Percentiles rank a stretch among this genome's conserved stretches.
phyloP scores from a whole-genome alignment of 2,329 filamentous ascomycete genomes.

The Venturia oleaginea region DNA sequence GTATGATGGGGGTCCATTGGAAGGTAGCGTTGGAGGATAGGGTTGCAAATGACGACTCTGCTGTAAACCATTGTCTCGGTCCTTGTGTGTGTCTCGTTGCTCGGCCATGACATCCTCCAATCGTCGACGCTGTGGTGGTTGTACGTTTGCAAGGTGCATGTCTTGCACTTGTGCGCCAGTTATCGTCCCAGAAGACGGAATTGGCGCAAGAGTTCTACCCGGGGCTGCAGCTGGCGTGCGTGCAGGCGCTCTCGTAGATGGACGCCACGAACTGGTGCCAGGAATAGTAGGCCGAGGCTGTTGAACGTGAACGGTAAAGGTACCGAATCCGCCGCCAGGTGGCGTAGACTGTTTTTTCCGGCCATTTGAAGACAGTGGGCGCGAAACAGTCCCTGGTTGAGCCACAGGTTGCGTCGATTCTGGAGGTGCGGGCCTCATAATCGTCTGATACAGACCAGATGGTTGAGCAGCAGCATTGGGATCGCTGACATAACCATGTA shows the following conservation, averaged over 20 bases:
- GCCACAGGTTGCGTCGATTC: neutral
- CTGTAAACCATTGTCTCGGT: neutral
- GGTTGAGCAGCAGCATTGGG: slow-evolving; percentile 10
- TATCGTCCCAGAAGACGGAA: slow-evolving; percentile 9
- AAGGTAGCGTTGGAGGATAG: neutral
- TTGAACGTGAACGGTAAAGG: neutral
- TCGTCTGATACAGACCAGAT: slow-evolving; percentile 6
- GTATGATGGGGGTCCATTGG: neutral
- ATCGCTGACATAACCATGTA: slow-evolving; percentile 11
- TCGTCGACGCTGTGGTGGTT: slow-evolving; percentile 2
- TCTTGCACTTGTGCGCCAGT: slow-evolving; percentile 13
- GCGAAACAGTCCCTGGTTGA: neutral
- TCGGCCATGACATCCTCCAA: slow-evolving; percentile 10
- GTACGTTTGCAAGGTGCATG: slow-evolving; percentile 1
- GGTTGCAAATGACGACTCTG: neutral
- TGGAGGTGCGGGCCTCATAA: slow-evolving; percentile 7
- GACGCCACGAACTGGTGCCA: slow-evolving; percentile 6
- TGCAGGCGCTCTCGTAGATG: neutral
- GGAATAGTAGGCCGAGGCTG: slow-evolving; percentile 4
- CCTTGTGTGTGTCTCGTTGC: slow-evolving; percentile 33
- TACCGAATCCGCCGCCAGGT: slow-evolving; percentile 1
- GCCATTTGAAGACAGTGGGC: neutral
- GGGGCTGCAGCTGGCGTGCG: neutral
- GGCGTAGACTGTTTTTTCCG: neutral
- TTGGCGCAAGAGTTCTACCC: neutral